Base-by-base conservation (phyloP, 1,139 yeast species). In the Saccharomycopsis phalli region DNA sequence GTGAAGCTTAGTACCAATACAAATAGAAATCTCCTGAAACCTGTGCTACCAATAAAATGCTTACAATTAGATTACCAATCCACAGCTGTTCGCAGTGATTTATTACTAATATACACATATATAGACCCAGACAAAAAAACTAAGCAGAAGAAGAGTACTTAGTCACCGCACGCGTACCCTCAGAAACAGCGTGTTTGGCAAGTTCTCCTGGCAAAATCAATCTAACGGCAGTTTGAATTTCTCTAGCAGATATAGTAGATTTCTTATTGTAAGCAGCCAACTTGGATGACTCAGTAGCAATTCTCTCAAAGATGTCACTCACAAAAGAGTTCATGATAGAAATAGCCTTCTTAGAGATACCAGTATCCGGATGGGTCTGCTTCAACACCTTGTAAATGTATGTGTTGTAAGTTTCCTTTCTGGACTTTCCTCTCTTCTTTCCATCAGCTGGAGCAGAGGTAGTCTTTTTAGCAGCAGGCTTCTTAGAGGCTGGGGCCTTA, bases 151-250 rank as follows among this genome's bases (percentile, higher is more conserved):
- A 83, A 61, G 96, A 86, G 80, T 88, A 91, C 78, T 91, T 91
- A 69, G 97, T 88, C 60, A 91, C 97, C 68, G 98, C 95, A 81
- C 96, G 87, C 59, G 97, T 88, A 77, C 97, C 97, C 73, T 88
- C 97, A 58, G 95, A 83, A 60, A 87, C 95, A 60, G 97, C 96
- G 71, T 88, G 97, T 79, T 88, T 91, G 56, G 98, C 96, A 69
- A 91, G 80, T 74, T 91, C 98, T 80, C 98, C 98, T 55, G 98
- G 98, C 61, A 91, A 82, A 71, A 91, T 91, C 64, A 91, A 81
- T 78, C 97, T 84, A 56, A 91, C 98, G 56, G 98, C 96, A 57
- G 97, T 91, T 73, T 91, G 98, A 62, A 91, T 91, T 72, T 91
- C 98, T 76, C 98, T 87, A 49, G 98, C 95, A 53, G 97, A 87